Evolutionary conservation across 768 basidiomycete genomes (phyloP), one percentile per base, ranked within the genome.

Genomic region (Boletus bicolor): DNA sequence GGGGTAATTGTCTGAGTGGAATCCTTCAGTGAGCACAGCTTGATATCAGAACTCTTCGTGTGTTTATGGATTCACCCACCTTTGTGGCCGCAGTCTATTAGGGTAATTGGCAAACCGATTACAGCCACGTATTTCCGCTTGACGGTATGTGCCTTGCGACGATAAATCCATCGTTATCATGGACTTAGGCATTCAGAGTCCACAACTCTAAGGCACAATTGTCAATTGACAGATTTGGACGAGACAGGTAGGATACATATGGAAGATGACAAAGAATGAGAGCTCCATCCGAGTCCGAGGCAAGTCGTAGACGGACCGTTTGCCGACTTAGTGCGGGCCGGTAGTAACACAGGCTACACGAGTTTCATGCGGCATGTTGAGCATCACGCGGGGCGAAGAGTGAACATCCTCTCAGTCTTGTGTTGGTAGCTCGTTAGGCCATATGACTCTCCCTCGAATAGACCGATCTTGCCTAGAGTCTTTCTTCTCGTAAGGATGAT

Each of bases 91-190:
- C 42, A 32, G 28, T 17, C 15, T 32, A 19, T 19, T 19, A 28
- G 1, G 26, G 21, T 24, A 24, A 24, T 24, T 24, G 44, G 30
- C 37, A 41, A 32, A 30, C 21, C 36, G 21, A 44, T 44, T 37
- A 2, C 36, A 30, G 36, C 39, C 52, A 54, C 43, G 37, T 54
- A 55, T 54, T 28, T 44, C 26, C 32, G 35, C 42, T 38, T 55
- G 44, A 45, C 10, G 7, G 12, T 36, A 6, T 4, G 53, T 53
- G 9, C 51, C 41, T 34, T 19, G 4, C 24, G 14, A 37, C 10
- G 32, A 26, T 15, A n/a, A 42, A 53, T 19, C 28, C n/a, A 38
- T 30, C 52, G 15, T 21, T 12, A 38, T 34, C 49, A 19, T 21
- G 45, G 28, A 34, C 26, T 30, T 26, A 24, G 38, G 41, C 32